These are phyloP conservation scores for Beauveria brongniartii DNA, from an alignment of 2,329 filamentous ascomycete species.

Conservation along the genomic window DNA sequence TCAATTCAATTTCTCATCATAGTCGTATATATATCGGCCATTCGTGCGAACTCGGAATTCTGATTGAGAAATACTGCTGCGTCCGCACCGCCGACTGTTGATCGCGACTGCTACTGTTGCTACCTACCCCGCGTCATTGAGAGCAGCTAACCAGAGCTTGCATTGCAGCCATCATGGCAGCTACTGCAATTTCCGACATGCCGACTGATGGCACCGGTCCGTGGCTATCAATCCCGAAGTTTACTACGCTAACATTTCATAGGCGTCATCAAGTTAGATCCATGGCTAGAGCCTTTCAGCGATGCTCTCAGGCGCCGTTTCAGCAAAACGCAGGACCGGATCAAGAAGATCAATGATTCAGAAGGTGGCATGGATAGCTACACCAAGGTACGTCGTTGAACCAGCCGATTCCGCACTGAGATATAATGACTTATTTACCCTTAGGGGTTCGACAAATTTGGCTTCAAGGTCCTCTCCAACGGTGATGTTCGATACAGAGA, in stretches of 20 bases:
- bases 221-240: conserved; percentile 15
- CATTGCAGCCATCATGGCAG: conserved; percentile 12
- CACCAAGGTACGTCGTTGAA: conserved; percentile 52
- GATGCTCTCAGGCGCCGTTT: conserved; percentile 70
- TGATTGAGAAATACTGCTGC: neutral
- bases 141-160: neutral
- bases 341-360: conserved; percentile 68
- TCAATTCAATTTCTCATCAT: neutral
- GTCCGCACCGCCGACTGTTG: neutral
- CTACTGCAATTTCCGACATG: conserved; percentile 34
- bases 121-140: conserved; percentile 8
- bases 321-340: conserved; percentile 75
- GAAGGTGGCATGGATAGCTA: conserved; percentile 93
- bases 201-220: conserved; percentile 67
- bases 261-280: conserved; percentile 85
- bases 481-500: conserved; percentile 87
- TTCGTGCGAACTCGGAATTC: neutral
- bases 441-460: conserved; percentile 79
- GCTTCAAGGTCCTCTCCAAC: conserved; percentile 72
- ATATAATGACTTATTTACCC: conserved; percentile 8
- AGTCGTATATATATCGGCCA: neutral
- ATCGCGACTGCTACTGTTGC: neutral
- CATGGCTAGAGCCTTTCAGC: conserved; percentile 80
- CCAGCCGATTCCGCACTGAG: neutral
- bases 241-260: conserved; percentile 10